Evolutionary conservation across 2,329 filamentous ascomycete species (phyloP).

Genomic region (Trichoderma atroviride): DNA sequence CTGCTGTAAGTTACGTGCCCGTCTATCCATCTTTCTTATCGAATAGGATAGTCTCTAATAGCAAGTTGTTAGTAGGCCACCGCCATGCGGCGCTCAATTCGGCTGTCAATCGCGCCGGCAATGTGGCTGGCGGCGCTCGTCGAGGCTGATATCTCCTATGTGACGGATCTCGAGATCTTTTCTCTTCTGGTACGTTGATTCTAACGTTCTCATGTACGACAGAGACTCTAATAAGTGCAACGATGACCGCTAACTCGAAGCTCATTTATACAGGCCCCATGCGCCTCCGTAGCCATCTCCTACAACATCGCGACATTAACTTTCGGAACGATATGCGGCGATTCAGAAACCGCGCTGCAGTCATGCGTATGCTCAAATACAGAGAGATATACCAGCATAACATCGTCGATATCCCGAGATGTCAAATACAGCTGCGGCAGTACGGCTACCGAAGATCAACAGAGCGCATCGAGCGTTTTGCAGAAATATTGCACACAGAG

Average conservation of each 20-base stretch:
- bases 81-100: constrained; percentile 18
- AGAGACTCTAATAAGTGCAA: background rate
- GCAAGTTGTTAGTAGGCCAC: background rate
- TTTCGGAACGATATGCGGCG: constrained; percentile 44
- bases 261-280: constrained; percentile 48
- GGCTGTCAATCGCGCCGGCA: constrained; percentile 6
- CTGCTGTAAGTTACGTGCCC: background rate
- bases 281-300: constrained; percentile 50
- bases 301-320: constrained; percentile 50
- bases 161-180: constrained; percentile 50
- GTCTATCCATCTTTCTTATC: background rate
- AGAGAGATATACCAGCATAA: constrained; percentile 44
- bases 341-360: constrained; percentile 49
- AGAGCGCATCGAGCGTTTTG: constrained; percentile 51
- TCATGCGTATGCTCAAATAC: constrained; percentile 57
- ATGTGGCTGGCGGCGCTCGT: background rate
- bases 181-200: constrained; percentile 42
- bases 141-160: constrained; percentile 42
- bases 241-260: background rate
- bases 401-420: constrained; percentile 43
- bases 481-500: constrained; percentile 54
- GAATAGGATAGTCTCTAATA: background rate
- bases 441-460: constrained; percentile 51
- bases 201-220: rapidly evolving
- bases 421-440: constrained; percentile 49